Evolutionary conservation across 2,329 filamentous ascomycete species (phyloP), one percentile per base, ranked within the genome.

Genomic region (Phoma sp.): DNA sequence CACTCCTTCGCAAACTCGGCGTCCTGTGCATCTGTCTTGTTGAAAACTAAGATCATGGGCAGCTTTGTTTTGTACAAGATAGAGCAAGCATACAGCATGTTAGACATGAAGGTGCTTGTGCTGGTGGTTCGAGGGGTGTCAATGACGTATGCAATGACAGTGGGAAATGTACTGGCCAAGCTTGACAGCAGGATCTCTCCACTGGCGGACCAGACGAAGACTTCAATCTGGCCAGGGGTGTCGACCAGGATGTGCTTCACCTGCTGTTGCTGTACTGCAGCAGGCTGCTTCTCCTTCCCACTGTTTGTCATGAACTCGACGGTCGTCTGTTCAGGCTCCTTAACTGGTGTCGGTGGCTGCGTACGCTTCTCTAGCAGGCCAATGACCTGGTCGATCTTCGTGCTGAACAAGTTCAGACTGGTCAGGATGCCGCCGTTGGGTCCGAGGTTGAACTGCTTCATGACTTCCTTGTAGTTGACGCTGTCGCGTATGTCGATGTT

Each of bases 401-500:
- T 99, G 37, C 93, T 91, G 75, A 99, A 99, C 24, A 99, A 85
- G 74, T 99, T 99, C 43, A 99, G 80, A 9, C 90, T 95, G 2
- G 96, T 99, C 64, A 99, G 80, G 69, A 99, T 99, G 41, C 93
- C 96, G 47, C 95, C 95, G 79, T 99, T 99, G 7, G 95, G 95
- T 0, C 95, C 95, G 0, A 99, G 85, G 71, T 97, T 97, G 77
- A 97, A 98, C 78, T 98, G 93, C 78, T 93, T 96, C 96, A 99
- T 99, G 61, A 99, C 95, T 77, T 99, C 93, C 75, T 96, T 95
- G 82, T 99, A 99, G 83, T 99, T 97, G 75, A 99, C 93, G 24
- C 90, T 95, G 78, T 99, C 95, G 69, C 96, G 91, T 66, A 99
- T 99, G 77, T 99, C 95, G 78, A 99, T 98, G 77, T 99, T 99